Evolutionary conservation across 345 rosid species (phyloP).

Genomic region (Noccaea caerulescens): DNA sequence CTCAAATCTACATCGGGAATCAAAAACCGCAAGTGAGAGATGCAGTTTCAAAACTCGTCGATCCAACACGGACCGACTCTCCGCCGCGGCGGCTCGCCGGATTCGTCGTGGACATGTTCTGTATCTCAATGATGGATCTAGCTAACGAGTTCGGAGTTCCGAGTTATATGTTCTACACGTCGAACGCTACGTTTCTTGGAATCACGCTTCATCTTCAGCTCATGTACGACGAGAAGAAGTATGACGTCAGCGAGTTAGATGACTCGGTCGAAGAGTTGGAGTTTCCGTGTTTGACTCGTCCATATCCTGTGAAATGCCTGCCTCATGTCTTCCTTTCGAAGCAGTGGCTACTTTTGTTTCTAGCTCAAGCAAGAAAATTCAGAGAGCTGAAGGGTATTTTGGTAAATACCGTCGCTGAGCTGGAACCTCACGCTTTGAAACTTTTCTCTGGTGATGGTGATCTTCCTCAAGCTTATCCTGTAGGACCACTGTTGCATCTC

Average conservation of each 20-base stretch:
- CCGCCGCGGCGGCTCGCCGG: slow-evolving; percentile 47
- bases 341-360: neutral
- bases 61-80: slow-evolving; percentile 11
- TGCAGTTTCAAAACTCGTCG: slow-evolving; percentile 15
- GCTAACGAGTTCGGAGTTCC: slow-evolving; percentile 55
- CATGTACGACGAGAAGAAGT: slow-evolving; percentile 34
- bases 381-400: slow-evolving; percentile 52
- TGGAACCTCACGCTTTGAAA: slow-evolving; percentile 49
- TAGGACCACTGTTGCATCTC: slow-evolving; percentile 60
- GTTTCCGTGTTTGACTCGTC: slow-evolving; percentile 46
- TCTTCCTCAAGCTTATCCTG: slow-evolving; percentile 43
- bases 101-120: slow-evolving; percentile 63
- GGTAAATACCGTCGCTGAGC: slow-evolving; percentile 56
- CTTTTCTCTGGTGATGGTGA: slow-evolving; percentile 5
- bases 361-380: slow-evolving; percentile 27
- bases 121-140: slow-evolving; percentile 52
- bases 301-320: slow-evolving; percentile 45
- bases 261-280: slow-evolving; percentile 48
- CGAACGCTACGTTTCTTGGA: slow-evolving; percentile 50
- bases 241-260: slow-evolving; percentile 37
- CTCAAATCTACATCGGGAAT: slow-evolving; percentile 33
- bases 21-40: slow-evolving; percentile 50
- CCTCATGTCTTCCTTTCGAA: slow-evolving; percentile 17
- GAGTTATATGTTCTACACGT: slow-evolving; percentile 51
- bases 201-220: slow-evolving; percentile 39